Conservation (phyloP, 73 alveolate genomes). For the Urostyla sp. region DNA sequence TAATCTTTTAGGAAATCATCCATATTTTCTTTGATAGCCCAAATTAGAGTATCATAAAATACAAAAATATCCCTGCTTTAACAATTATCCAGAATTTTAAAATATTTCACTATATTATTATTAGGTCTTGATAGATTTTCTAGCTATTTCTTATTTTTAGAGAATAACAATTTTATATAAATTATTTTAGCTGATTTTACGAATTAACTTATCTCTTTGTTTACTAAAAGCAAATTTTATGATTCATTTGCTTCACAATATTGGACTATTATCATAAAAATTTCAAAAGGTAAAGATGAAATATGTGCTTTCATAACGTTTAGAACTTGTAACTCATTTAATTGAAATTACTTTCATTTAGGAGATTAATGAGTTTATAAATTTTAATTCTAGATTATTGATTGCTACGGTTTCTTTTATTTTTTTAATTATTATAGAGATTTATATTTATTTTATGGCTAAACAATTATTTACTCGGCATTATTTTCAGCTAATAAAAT, state of each 20-base stretch:
- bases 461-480: no score
- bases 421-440: neutral
- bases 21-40: slow-evolving; percentile 38
- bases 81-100: slow-evolving; percentile 37
- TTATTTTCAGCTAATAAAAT: no score
- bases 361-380: neutral
- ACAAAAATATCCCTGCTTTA: slow-evolving; percentile 36
- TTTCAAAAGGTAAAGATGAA: slow-evolving; percentile 19
- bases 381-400: neutral
- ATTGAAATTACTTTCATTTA: neutral
- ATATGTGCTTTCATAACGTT: neutral
- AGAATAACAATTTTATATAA: neutral
- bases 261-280: slow-evolving; percentile 9
- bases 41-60: slow-evolving; percentile 18
- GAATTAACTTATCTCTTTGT: slow-evolving; percentile 12
- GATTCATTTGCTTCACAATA: slow-evolving; percentile 47
- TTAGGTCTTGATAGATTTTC: neutral
- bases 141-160: no score
- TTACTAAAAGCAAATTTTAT: slow-evolving; percentile 5
- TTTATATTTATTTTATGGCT: slow-evolving; percentile 7
- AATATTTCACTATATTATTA: neutral
- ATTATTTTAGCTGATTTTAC: slow-evolving; percentile 19
- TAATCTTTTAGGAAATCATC: slow-evolving; percentile 14
- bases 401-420: neutral
- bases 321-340: neutral